Evolutionary conservation across 768 basidiomycete genomes (phyloP), one percentile per base, ranked within the genome.

Genomic region (Leccinum sublutescens): DNA sequence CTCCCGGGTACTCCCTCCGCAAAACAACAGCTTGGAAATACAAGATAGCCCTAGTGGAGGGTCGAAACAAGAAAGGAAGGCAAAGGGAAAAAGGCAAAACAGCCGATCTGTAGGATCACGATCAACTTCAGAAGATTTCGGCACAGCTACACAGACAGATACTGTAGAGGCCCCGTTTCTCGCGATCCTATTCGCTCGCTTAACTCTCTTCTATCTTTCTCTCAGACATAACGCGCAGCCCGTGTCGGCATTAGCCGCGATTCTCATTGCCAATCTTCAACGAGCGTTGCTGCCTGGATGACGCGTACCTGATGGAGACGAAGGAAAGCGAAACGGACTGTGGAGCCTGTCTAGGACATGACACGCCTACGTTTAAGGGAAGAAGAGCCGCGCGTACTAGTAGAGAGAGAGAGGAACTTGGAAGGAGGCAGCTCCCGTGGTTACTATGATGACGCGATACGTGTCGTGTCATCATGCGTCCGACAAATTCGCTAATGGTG

Each of bases 131-230:
- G 15, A 10, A 43, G 38, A 40, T 40, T 33, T 33, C 4, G 38
- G 17, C 38, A 40, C 38, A 40, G 36, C 33, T 33, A 36, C 7
- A 17, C 36, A 15, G 36, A 9, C 40, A 43, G 40, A 43, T 43
- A 19, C 43, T 43, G 43, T 43, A 43, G 43, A 43, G n/a, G 38
- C 4, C n/a, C 9, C n/a, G 40, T 43, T 43, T 38, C 47, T 38
- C 10, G 38, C 31, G 47, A 60, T 56, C 59, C 45, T 52, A 56
- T 47, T 60, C 34, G 59, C 14, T 47, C 27, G 40, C 5, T 38
- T 6, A 51, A 19, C 50, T 51, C n/a, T 43, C n/a, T 43, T 43
- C 10, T 43, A 19, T 29, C 27, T 17, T 14, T n/a, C n/a, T n/a
- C n/a, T 31, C 17, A 19, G 31, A 27, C 49, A 4, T 25, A 10